Conservation (phyloP, 345 rosid species). For the Hibiscus mutabilis region DNA sequence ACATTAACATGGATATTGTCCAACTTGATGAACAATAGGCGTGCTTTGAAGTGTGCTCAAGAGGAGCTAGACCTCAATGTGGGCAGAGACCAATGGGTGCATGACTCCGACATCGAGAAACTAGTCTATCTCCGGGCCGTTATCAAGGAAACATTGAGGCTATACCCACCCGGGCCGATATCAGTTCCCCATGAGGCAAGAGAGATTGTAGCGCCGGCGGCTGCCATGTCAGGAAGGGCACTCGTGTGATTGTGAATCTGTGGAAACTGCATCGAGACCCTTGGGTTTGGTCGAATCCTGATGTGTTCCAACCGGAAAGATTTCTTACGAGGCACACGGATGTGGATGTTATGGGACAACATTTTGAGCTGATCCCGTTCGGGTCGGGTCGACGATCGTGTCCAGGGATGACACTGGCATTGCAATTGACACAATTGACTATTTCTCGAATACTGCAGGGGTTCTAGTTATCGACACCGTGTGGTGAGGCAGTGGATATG, state of each 20-base stretch:
- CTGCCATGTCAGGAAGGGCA: constrained; percentile 22
- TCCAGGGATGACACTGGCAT: constrained; percentile 27
- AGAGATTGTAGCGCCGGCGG: constrained; percentile 25
- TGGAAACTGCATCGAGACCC: constrained; percentile 42
- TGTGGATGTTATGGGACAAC: constrained; percentile 19
- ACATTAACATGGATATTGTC: constrained; percentile 31
- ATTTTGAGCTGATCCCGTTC: constrained; percentile 27
- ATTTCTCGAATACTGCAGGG: constrained; percentile 18
- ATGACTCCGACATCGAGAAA: constrained; percentile 23
- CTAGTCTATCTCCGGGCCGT: constrained; percentile 20
- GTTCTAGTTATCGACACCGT: constrained; percentile 15
- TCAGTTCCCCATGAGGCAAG: constrained; percentile 31
- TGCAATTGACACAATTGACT: constrained; percentile 18
- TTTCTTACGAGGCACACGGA: constrained; percentile 15
- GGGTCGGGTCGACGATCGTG: constrained; percentile 27
- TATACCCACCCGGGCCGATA: constrained; percentile 28
- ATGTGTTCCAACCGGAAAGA: constrained; percentile 23
- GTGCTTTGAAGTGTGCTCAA: constrained; percentile 20
- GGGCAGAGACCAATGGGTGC: constrained; percentile 19
- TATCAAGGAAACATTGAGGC: constrained; percentile 16
- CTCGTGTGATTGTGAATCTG: constrained; percentile 25
- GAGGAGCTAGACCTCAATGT: constrained; percentile 27
- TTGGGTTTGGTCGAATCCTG: constrained; percentile 27
- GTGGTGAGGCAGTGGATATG: constrained; percentile 19
- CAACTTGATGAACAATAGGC: constrained; percentile 25